Base-by-base conservation (phyloP, 257 asterid species). In the Solanum pennellii region DNA sequence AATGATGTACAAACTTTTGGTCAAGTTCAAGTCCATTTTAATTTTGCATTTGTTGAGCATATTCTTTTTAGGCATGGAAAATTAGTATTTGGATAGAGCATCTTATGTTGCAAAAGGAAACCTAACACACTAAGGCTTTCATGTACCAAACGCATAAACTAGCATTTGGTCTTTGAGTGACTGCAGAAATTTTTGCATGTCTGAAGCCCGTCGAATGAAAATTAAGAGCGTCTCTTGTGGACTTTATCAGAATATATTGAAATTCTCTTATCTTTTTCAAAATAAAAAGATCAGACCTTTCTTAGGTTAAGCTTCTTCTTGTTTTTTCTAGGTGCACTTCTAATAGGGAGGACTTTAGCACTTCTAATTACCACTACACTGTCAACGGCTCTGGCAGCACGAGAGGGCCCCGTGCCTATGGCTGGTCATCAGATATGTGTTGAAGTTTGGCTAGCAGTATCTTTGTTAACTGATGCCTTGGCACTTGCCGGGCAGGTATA, bases 341-440 rank as follows among this genome's bases (percentile, higher is more conserved):
- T 97, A 89, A 94, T 94, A 37, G 96, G 92, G 87, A 93, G 99
- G 93, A 94, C 98, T 39, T 1, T 94, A 83, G 98, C 98, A 86
- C 96, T 95, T 77, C 94, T 95, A 88, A 86, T 92, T 44, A 94
- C 95, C 88, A 94, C 95, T 83, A 94, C 99, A 44, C 82, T 97
- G 31, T 95, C 99, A 72, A 97, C 99, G 88, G 96, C 99, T 65
- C 87, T 95, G 96, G 99, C 98, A 89, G 98, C 99, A 83, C 92
- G 88, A 90, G 93, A 92, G 90, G 99, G 99, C 9, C 93, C 98
- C 39, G 59, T 88, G 85, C 91, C 92, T 72, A 95, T 97, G 99
- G 99, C 99, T 47, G 99, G 98, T 45, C 89, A 90, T 90, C 96
- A 97, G 90, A 97, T 97, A 86, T 94, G 98, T 92, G 93, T 97